Conservation (phyloP, 306 rosid species). For the Cotoneaster glaucophyllus region DNA sequence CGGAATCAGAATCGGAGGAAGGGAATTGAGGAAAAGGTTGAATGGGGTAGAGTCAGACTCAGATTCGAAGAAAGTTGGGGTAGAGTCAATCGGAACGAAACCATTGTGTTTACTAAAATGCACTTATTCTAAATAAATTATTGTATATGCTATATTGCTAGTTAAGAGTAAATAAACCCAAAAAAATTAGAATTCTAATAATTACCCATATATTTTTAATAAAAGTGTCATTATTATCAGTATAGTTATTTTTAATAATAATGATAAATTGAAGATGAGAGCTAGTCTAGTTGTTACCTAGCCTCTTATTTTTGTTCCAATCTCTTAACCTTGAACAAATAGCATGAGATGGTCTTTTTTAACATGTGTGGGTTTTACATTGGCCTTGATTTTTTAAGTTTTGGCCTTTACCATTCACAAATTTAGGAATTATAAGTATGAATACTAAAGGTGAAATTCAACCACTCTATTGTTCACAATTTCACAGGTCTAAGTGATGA, state of each 20-base stretch:
- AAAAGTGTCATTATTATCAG: background rate
- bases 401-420: background rate
- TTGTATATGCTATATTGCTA: background rate
- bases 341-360: background rate
- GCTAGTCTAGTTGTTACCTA: background rate
- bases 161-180: background rate
- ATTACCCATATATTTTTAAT: background rate
- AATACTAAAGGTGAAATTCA: background rate
- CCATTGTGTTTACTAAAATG: no score
- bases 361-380: background rate
- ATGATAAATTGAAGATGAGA: background rate
- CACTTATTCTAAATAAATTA: background rate
- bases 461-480: background rate
- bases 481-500: slow-evolving; percentile 35
- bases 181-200: background rate
- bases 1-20: background rate
- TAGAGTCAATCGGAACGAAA: no score
- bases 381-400: background rate
- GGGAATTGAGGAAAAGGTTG: background rate
- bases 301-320: background rate
- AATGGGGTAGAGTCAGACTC: background rate
- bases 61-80: no score
- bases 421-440: background rate
- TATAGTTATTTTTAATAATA: no score
- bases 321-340: background rate